A percentile compares a stretch with the other conserved stretches of the same genome.
These are phyloP conservation scores for Vitis rupestris DNA, from an alignment of 164 flowering plant genomes.

Conservation along the genomic window DNA sequence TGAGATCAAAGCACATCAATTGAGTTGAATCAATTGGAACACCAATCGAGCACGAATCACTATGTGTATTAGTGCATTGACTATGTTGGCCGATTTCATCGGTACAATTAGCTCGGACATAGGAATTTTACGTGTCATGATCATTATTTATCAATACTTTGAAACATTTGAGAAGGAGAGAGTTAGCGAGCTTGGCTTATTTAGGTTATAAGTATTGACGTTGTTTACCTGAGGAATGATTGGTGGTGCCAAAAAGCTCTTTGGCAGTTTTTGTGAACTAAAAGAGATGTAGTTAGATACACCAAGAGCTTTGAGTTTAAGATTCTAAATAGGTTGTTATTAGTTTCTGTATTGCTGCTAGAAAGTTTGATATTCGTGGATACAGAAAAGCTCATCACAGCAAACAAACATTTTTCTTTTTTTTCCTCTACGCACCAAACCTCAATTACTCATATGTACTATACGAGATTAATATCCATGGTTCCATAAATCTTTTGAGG, in stretches of 20 bases:
- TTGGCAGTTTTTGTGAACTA: constrained; percentile 11
- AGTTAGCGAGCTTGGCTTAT: constrained; percentile 68
- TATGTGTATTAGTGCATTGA: constrained; percentile 69
- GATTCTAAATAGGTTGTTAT: neutral
- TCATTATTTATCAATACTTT: constrained; percentile 69
- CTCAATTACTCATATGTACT: no score
- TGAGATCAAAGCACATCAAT: no score
- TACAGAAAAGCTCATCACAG: no score
- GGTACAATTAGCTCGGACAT: constrained; percentile 81
- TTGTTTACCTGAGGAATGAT: neutral
- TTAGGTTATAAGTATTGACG: constrained; percentile 33
- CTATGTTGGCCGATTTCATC: constrained; percentile 76
- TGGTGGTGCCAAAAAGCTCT: constrained; percentile 7
- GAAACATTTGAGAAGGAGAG: constrained; percentile 77
- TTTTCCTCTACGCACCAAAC: neutral
- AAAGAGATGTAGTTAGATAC: constrained; percentile 14
- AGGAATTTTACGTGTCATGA: constrained; percentile 65
- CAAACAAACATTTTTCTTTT: neutral
- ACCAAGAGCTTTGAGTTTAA: constrained; percentile 2
- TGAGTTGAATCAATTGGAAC: no score
- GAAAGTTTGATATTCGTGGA: no score
- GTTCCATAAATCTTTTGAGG: no score
- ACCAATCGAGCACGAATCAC: no score
- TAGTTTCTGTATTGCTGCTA: neutral
- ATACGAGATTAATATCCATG: no score